Percentiles rank a stretch among this genome's conserved stretches.
phyloP scores from a whole-genome alignment of 2,329 filamentous ascomycete species.

The Chrysoporthe cubensis region DNA sequence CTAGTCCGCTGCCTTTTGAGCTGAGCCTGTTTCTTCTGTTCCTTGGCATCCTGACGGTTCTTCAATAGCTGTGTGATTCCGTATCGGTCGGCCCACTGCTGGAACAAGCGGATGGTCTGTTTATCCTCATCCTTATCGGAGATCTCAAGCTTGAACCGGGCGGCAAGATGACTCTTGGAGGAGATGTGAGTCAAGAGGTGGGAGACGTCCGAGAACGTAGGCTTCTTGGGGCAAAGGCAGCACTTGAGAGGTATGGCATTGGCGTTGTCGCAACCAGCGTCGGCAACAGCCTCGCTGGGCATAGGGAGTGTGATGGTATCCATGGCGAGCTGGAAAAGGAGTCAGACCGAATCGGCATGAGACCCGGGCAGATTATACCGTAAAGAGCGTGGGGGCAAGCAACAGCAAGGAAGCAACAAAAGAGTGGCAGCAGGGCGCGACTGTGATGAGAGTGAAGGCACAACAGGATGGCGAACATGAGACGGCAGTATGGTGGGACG shows the following conservation, averaged over 20 bases:
- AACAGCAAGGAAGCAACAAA: slow-evolving; percentile 34
- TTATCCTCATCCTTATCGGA: slow-evolving; percentile 68
- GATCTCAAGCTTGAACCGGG: slow-evolving; percentile 79
- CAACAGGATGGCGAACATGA: slow-evolving; percentile 17
- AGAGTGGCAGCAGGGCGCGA: slow-evolving; percentile 34
- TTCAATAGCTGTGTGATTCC: slow-evolving; percentile 74
- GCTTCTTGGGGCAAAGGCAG: slow-evolving; percentile 79
- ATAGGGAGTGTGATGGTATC: slow-evolving; percentile 2
- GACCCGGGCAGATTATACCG: neutral
- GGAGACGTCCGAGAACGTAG: slow-evolving; percentile 85
- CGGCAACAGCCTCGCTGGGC: slow-evolving; percentile 3
- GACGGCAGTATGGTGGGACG: neutral
- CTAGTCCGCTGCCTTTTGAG: slow-evolving; percentile 16
- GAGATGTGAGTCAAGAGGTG: slow-evolving; percentile 90
- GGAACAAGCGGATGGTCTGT: slow-evolving; percentile 67
- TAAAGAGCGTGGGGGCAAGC: slow-evolving; percentile 6
- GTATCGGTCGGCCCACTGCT: slow-evolving; percentile 77
- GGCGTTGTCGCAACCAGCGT: slow-evolving; percentile 10
- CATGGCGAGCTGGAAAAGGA: slow-evolving; percentile 16
- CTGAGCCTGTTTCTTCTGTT: slow-evolving; percentile 54
- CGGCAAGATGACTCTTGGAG: slow-evolving; percentile 88
- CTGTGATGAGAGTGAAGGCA: slow-evolving; percentile 37
- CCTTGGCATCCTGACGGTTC: slow-evolving; percentile 77
- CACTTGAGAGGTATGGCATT: slow-evolving; percentile 71
- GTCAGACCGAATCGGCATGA: slow-evolving; percentile 5